phyloP scores from a whole-genome alignment of 495 filamentous ascomycete genomes.

The Penicillium turbatum region DNA sequence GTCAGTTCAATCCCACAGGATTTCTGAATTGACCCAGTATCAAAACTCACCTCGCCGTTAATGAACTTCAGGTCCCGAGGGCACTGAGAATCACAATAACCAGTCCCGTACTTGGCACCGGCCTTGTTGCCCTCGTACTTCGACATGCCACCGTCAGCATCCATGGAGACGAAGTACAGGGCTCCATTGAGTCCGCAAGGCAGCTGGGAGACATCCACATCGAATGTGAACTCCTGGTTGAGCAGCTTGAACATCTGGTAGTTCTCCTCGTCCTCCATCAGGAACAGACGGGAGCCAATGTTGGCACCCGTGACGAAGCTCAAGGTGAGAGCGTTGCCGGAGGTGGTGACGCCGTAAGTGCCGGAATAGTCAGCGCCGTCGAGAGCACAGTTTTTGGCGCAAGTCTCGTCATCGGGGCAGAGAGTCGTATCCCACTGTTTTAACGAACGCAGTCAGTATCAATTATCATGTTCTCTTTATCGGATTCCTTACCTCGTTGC shows the following conservation, averaged over 20 bases:
- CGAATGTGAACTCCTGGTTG: constrained; percentile 63
- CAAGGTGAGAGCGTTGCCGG: constrained; percentile 50
- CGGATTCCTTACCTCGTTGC: constrained; percentile 32
- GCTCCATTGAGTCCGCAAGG: constrained; percentile 72
- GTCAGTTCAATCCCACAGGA: not conserved
- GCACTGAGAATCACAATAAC: constrained; percentile 75
- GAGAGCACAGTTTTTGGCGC: constrained; percentile 55
- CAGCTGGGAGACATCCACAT: constrained; percentile 60
- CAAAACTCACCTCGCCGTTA: constrained; percentile 45
- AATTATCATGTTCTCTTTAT: not conserved
- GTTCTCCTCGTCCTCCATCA: constrained; percentile 49
- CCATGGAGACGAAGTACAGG: constrained; percentile 65
- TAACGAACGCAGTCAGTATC: not conserved
- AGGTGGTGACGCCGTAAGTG: constrained; percentile 54
- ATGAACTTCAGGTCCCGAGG: constrained; percentile 63
- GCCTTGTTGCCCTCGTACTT: constrained; percentile 55
- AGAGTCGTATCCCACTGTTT: constrained; percentile 47
- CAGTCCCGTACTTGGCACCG: constrained; percentile 68
- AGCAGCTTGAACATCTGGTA: constrained; percentile 59
- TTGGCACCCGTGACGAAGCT: constrained; percentile 51
- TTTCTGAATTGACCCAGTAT: not conserved
- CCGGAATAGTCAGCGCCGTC: constrained; percentile 56
- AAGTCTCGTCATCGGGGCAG: constrained; percentile 51
- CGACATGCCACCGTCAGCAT: constrained; percentile 54
- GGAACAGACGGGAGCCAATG: constrained; percentile 58